Conservation (phyloP, 2,329 filamentous ascomycete genomes). For the Colletotrichum navitas region DNA sequence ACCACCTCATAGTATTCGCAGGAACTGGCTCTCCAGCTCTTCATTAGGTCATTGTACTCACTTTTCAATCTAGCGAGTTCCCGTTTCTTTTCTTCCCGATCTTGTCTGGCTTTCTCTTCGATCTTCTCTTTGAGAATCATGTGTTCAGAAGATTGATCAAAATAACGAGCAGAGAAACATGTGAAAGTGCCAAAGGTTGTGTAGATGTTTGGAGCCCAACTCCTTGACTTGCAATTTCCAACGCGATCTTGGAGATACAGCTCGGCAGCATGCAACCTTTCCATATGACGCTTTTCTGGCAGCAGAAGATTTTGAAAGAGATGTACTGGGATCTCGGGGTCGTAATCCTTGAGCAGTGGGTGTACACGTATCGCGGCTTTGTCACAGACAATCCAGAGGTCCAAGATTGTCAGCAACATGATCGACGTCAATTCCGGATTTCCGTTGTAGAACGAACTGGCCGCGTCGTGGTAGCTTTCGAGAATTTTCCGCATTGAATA, state of each 20-base stretch:
- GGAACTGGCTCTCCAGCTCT: background rate
- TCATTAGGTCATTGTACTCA: conserved; percentile 49
- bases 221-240: conserved; percentile 42
- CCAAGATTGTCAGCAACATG: conserved; percentile 68
- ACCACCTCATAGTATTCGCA: conserved; percentile 16
- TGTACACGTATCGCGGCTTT: conserved; percentile 54
- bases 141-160: conserved; percentile 53
- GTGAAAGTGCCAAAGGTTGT: conserved; percentile 48
- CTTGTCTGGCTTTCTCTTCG: conserved; percentile 47
- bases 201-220: conserved; percentile 50
- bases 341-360: conserved; percentile 61
- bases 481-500: background rate
- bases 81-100: conserved; percentile 47
- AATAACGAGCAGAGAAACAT: conserved; percentile 64
- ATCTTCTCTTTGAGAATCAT: background rate
- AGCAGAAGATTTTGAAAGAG: conserved; percentile 61
- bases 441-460: conserved; percentile 49
- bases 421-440: conserved; percentile 63
- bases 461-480: conserved; percentile 45
- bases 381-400: conserved; percentile 72
- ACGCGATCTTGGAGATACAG: conserved; percentile 57
- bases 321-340: conserved; percentile 55
- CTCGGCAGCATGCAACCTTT: conserved; percentile 60
- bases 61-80: conserved; percentile 50
- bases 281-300: conserved; percentile 57